phyloP scores from a whole-genome alignment of 2,329 filamentous ascomycete species.

The Botrytis porri region DNA sequence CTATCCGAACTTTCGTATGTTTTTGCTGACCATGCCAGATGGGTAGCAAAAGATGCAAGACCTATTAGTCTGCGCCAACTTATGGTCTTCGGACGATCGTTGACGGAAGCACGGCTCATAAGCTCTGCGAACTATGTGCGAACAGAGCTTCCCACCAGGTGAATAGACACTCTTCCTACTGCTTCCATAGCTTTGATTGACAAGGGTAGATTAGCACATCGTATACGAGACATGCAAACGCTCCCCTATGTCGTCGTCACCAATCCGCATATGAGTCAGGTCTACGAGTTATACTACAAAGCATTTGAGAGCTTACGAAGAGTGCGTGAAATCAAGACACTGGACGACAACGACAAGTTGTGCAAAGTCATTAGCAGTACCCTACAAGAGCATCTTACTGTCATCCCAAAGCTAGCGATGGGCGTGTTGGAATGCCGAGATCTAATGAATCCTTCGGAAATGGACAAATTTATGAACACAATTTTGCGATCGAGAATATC shows the following conservation, averaged over 20 bases:
- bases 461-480: conserved; percentile 94
- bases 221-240: conserved; percentile 94
- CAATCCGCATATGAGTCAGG: conserved; percentile 90
- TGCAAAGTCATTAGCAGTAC: conserved; percentile 78
- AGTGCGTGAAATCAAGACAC: conserved; percentile 74
- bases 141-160: conserved; percentile 86
- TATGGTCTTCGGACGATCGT: conserved; percentile 92
- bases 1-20: background rate
- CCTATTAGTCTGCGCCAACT: conserved; percentile 96
- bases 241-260: conserved; percentile 93
- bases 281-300: conserved; percentile 94
- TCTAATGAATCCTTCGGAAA: conserved; percentile 73
- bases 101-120: conserved; percentile 85
- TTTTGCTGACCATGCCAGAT: conserved; percentile 52
- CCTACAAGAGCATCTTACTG: conserved; percentile 81
- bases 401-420: conserved; percentile 93
- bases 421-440: conserved; percentile 88
- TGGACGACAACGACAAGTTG: conserved; percentile 86
- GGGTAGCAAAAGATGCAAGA: conserved; percentile 86
- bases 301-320: conserved; percentile 92
- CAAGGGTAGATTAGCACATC: conserved; percentile 72
- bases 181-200: background rate
- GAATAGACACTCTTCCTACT: conserved; percentile 26
- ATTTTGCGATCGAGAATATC: conserved; percentile 90
- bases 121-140: conserved; percentile 97